phyloP scores from a whole-genome alignment of 2,329 filamentous ascomycete genomes.

The Penicillium sp. region DNA sequence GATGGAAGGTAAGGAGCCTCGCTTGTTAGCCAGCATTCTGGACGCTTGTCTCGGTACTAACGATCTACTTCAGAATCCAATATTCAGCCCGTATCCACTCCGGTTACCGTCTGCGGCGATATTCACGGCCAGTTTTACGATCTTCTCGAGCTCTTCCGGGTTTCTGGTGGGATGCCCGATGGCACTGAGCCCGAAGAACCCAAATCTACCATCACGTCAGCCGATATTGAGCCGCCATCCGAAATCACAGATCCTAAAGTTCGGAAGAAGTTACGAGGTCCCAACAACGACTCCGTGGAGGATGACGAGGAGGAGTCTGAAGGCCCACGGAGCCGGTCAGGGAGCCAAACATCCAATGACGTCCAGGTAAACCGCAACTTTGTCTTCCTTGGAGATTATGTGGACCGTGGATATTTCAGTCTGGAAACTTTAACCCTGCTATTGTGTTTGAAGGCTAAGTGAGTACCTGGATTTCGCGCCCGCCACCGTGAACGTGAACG shows the following conservation, averaged over 20 bases:
- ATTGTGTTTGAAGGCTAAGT: constrained; percentile 73
- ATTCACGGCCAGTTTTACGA: constrained; percentile 99
- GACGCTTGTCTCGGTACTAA: not conserved
- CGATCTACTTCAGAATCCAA: constrained; percentile 71
- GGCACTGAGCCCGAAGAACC: constrained; percentile 70
- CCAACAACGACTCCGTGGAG: constrained; percentile 28
- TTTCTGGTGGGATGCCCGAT: constrained; percentile 94
- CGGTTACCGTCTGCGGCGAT: constrained; percentile 95
- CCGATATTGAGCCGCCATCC: constrained; percentile 86
- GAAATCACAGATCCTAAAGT: constrained; percentile 86
- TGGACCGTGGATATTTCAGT: constrained; percentile 73
- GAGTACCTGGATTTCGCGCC: constrained; percentile 23
- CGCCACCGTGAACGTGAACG: not conserved
- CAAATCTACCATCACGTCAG: constrained; percentile 76
- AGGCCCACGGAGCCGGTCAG: constrained; percentile 27
- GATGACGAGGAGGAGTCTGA: constrained; percentile 29
- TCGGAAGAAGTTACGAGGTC: constrained; percentile 75
- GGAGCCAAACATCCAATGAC: constrained; percentile 30
- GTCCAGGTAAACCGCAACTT: constrained; percentile 64
- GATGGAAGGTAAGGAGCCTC: constrained; percentile 76
- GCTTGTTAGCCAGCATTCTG: not conserved
- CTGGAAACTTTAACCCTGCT: constrained; percentile 71
- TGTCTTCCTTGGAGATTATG: constrained; percentile 71
- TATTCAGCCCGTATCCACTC: constrained; percentile 95
- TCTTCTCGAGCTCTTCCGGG: constrained; percentile 91